phyloP scores from a whole-genome alignment of 345 rosid species.

The Mangifera indica region DNA sequence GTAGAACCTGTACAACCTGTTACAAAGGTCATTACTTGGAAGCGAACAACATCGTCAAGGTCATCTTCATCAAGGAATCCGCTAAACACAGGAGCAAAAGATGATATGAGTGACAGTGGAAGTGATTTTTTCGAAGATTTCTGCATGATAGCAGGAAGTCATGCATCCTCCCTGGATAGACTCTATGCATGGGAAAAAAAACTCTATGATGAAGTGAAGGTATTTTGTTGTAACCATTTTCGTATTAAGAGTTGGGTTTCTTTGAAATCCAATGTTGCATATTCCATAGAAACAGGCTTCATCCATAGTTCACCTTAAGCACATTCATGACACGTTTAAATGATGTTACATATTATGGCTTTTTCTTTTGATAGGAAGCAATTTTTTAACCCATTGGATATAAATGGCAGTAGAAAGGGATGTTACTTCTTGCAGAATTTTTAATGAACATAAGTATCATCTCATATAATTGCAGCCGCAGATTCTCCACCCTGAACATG shows the following conservation, averaged over 20 bases:
- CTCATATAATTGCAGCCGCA: not conserved
- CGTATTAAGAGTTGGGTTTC: not conserved
- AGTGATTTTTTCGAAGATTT: constrained; percentile 88
- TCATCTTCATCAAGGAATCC: constrained; percentile 86
- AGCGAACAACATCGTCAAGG: constrained; percentile 76
- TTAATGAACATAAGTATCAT: not conserved
- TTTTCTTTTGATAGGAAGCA: not conserved
- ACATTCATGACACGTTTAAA: constrained; percentile 4
- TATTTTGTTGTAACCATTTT: constrained; percentile 27
- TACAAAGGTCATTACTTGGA: constrained; percentile 80
- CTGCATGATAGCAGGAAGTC: constrained; percentile 94
- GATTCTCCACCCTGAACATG: not conserved
- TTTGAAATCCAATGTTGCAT: constrained; percentile 9
- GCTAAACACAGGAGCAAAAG: constrained; percentile 53
- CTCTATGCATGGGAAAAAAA: constrained; percentile 95
- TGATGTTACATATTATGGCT: too few species aligned
- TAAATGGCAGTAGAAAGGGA: not conserved
- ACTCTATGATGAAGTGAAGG: constrained; percentile 95
- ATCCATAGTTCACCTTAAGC: not conserved
- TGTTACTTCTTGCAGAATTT: not conserved
- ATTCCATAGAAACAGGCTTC: not conserved
- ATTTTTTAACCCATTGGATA: not conserved
- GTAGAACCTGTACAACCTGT: constrained; percentile 54
- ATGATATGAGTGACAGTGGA: constrained; percentile 73
- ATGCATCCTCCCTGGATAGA: constrained; percentile 82